A percentile compares a stretch with the other conserved stretches of the same genome.
phyloP scores from a whole-genome alignment of 2,329 filamentous ascomycete species.

The Fragosphaeria purpurea region DNA sequence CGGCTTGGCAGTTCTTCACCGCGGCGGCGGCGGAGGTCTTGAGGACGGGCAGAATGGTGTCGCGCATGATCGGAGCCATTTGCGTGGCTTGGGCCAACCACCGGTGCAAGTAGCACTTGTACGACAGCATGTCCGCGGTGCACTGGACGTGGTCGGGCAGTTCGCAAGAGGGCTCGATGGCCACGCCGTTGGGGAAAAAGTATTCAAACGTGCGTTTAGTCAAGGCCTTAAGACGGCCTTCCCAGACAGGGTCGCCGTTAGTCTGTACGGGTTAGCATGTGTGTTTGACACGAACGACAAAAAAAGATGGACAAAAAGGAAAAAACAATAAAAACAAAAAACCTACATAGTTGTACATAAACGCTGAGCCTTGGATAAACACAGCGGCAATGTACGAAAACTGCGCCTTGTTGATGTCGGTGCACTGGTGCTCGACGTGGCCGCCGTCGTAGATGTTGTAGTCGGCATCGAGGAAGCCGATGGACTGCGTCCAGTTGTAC shows the following conservation, averaged over 20 bases:
- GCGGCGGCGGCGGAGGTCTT: conserved; percentile 48
- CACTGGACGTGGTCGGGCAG: conserved; percentile 33
- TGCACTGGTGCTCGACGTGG: conserved; percentile 48
- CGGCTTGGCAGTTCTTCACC: conserved; percentile 46
- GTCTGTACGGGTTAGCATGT: conserved; percentile 27
- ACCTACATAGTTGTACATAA: conserved; percentile 56
- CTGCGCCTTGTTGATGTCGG: conserved; percentile 48
- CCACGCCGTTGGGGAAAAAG: conserved; percentile 48
- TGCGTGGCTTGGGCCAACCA: conserved; percentile 53
- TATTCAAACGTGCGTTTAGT: conserved; percentile 35
- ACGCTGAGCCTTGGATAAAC: conserved; percentile 52
- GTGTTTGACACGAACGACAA: background rate
- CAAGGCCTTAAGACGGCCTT: conserved; percentile 44
- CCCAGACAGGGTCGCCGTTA: conserved; percentile 43
- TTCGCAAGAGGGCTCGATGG: conserved; percentile 60
- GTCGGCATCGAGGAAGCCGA: conserved; percentile 49
- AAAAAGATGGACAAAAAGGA: background rate
- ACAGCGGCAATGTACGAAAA: conserved; percentile 60
- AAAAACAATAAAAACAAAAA: background rate
- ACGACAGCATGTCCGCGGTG: conserved; percentile 61
- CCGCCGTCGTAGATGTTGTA: conserved; percentile 54
- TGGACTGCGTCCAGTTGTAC: conserved; percentile 49
- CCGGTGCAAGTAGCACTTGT: conserved; percentile 59
- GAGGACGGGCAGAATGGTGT: conserved; percentile 47
- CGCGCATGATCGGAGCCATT: conserved; percentile 49